Evolutionary conservation across 495 filamentous ascomycete species (phyloP).

Genomic region (Neurospora sp.): DNA sequence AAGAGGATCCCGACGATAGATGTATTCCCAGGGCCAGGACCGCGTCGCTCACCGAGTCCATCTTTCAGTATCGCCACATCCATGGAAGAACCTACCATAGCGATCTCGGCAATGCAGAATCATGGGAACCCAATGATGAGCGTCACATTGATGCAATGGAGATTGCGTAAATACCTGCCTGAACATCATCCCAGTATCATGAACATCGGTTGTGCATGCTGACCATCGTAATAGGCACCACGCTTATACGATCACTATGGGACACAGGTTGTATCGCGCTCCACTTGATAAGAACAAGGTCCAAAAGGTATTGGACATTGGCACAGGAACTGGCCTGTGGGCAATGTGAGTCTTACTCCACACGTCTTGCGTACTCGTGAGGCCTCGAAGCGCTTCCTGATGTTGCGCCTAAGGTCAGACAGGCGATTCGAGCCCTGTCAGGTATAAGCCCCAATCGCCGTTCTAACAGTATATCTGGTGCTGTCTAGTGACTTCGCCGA

Average conservation of each 20-base stretch:
- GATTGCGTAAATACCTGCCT: slow-evolving; percentile 9
- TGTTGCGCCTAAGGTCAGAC: neutral
- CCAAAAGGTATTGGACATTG: slow-evolving; percentile 28
- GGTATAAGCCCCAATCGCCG: neutral
- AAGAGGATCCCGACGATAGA: neutral
- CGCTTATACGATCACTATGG: slow-evolving; percentile 23
- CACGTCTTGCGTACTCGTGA: neutral
- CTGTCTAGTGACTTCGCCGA: slow-evolving; percentile 29
- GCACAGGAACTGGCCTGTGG: slow-evolving; percentile 34
- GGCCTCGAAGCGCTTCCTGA: neutral
- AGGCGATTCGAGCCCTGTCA: neutral
- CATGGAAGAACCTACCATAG: slow-evolving; percentile 31
- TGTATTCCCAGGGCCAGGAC: slow-evolving; percentile 14
- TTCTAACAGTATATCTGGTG: slow-evolving; percentile 7
- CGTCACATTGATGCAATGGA: slow-evolving; percentile 16
- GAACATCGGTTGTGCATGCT: neutral
- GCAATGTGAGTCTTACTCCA: slow-evolving; percentile 28
- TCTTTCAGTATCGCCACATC: slow-evolving; percentile 34
- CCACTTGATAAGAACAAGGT: slow-evolving; percentile 21
- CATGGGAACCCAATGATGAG: slow-evolving; percentile 21
- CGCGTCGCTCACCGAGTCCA: slow-evolving; percentile 34
- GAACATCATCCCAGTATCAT: slow-evolving; percentile 20
- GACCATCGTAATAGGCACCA: slow-evolving; percentile 11
- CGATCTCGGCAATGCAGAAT: neutral
- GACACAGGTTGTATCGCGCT: slow-evolving; percentile 44